Evolutionary conservation across 179 eudicot species (phyloP), one percentile per base, ranked within the genome.

Genomic region (Nepenthes alata): DNA sequence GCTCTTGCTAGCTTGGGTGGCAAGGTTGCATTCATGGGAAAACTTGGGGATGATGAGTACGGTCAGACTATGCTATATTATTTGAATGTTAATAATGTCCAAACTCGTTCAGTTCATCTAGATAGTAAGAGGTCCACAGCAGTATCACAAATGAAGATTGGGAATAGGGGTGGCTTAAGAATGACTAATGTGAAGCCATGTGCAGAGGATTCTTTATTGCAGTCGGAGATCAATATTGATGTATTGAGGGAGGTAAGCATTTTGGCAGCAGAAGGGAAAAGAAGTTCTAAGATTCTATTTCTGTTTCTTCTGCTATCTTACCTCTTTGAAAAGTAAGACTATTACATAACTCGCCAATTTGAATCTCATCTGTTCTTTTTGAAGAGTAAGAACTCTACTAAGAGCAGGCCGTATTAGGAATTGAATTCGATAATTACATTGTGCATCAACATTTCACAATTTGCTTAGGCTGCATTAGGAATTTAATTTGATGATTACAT

Each of bases 1-100:
- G 87, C 89, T 47, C 84, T 91, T 64, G 95, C 95, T 7, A 71
- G 61, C 58, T 64, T 85, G 60, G 95, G 93, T 6, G 85, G 95
- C 14, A 80, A 82, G 63, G 96, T 87, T 74, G 96, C 96, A 62
- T 83, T 91, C 60, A 91, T 91, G 96, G 96, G 96, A 13, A 91
- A 89, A 77, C 66, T 91, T 34, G 95, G 98, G 58, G 86, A 80
- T 66, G 98, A 91, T 72, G 85, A 77, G 44, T 89, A 38, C 75
- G 98, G 98, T 14, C 83, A 83, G 69, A 58, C 88, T 38, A 74
- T 89, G 79, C 15, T 89, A 36, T 84, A 80, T 77, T 79, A 71
- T 75, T 62, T 91, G 47, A 83, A 91, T 59, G 71, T 64, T 11
- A 77, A 57, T 61, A 74, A 75, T 41, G 93, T 91, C 64, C 95